These are phyloP conservation scores for Babjeviella inositovora DNA, from an alignment of 805 yeast genomes.

Conservation along the genomic window DNA sequence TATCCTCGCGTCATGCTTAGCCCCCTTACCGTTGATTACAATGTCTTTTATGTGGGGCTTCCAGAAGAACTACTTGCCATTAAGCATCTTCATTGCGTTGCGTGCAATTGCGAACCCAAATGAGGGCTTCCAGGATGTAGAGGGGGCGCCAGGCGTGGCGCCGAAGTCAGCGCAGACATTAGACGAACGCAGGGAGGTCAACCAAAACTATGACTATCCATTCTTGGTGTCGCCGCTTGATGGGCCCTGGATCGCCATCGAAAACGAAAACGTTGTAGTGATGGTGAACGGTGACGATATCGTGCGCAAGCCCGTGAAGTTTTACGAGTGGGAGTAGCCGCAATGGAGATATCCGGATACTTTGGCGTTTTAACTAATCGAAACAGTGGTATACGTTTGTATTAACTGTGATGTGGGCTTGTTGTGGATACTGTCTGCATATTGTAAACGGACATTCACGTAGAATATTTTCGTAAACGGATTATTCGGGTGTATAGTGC, in stretches of 20 bases:
- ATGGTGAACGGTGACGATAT: conserved; percentile 26
- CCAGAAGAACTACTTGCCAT: conserved; percentile 65
- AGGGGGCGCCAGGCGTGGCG: neutral
- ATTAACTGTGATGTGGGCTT: too few relatives aligned
- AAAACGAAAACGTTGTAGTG: conserved; percentile 34
- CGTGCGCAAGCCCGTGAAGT: conserved; percentile 13
- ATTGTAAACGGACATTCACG: too few relatives aligned
- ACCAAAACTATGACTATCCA: conserved; percentile 68
- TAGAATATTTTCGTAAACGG: too few relatives aligned
- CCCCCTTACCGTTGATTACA: conserved; percentile 66
- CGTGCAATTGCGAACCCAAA: conserved; percentile 51
- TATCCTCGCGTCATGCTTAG: conserved; percentile 49
- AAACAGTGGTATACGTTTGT: too few relatives aligned
- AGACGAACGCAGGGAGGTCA: conserved; percentile 63
- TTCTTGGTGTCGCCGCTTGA: conserved; percentile 52
- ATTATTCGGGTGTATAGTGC: too few relatives aligned
- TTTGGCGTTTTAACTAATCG: too few relatives aligned
- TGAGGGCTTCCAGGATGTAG: conserved; percentile 5
- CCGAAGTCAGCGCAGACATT: conserved; percentile 33
- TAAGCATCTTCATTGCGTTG: conserved; percentile 74
- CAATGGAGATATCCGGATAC: neutral
- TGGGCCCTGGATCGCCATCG: conserved; percentile 73
- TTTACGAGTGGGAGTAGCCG: conserved; percentile 23
- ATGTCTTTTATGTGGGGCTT: conserved; percentile 61
- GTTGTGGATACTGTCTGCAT: too few relatives aligned